Base-by-base conservation (phyloP, 2,329 filamentous ascomycete species). In the Penicillium griseofulvum region DNA sequence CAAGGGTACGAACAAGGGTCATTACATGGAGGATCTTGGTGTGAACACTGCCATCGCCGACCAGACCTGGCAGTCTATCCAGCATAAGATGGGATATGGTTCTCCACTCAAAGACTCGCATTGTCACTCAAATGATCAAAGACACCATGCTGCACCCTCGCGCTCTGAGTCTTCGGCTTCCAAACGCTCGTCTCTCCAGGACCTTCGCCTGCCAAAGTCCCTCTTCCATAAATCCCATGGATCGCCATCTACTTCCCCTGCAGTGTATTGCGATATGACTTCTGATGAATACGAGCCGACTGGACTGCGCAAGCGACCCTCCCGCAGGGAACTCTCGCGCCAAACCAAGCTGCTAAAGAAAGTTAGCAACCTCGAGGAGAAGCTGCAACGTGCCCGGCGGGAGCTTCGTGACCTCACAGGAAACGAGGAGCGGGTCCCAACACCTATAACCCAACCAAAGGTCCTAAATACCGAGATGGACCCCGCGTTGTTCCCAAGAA, bases 291-390 rank as follows among this genome's bases (percentile, higher is more conserved):
- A 60, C 9, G 68, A 68, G 11, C 53, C 46, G 4, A 55, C 56
- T 8, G 65, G 64, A 16, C 66, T 82, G 33, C 77, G 76, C 54
- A 76, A 74, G 38, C 76, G 80, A 24, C 76, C 77, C 3, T 84
- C 81, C 2, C 81, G 80, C 63, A 81, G 80, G 61, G 83, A 86
- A 49, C 70, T 86, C 6, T 74, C 80, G 47, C 81, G 79, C 62
- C 81, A 86, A 62, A 75, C 79, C 55, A 84, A 83, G 58, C 71
- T 87, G 31, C 73, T 78, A 38, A 85, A 84, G 70, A 78, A 82
- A 49, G 83, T 87, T 29, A 85, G 82, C 60, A 79, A 86, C 59
- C 76, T 87, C 12, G 84, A 87, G 62, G 68, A 74, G 12, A 85
- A 86, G 65, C 76, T 87, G 29, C 74, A 81, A 16, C 75, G 77